These are phyloP conservation scores for Aspergillus calidoustus DNA, from an alignment of 2,329 filamentous ascomycete genomes.

Conservation along the genomic window DNA sequence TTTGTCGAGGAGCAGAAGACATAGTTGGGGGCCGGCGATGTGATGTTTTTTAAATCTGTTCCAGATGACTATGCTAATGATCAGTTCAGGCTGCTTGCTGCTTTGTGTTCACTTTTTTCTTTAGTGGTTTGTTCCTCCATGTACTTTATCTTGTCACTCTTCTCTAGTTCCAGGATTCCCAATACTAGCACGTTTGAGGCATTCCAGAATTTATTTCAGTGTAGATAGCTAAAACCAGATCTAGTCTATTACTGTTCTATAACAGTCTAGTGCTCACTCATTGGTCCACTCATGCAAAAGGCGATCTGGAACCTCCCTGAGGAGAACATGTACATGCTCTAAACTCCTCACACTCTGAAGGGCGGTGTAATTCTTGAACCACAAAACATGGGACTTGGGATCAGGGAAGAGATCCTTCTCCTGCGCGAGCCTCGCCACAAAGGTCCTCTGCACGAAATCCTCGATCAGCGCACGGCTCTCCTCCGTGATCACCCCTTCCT, in stretches of 20 bases:
- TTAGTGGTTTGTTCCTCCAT: slow-evolving; percentile 6
- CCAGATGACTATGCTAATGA: slow-evolving; percentile 21
- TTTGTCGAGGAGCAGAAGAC: slow-evolving; percentile 87
- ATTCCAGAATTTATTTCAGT: not conserved
- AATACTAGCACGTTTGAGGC: slow-evolving; percentile 20
- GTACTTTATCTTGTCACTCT: slow-evolving; percentile 12
- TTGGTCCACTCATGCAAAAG: slow-evolving; percentile 51
- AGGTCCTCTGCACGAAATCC: slow-evolving; percentile 54
- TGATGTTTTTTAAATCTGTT: slow-evolving; percentile 4
- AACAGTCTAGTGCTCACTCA: slow-evolving; percentile 30
- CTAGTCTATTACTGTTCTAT: not conserved
- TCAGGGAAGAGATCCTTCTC: slow-evolving; percentile 38
- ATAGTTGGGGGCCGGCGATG: slow-evolving; percentile 22
- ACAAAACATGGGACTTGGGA: slow-evolving; percentile 56
- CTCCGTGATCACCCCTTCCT: slow-evolving; percentile 56
- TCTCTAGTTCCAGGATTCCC: slow-evolving; percentile 25
- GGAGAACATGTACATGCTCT: slow-evolving; percentile 62
- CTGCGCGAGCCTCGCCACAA: slow-evolving; percentile 49
- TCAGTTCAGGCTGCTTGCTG: slow-evolving; percentile 11
- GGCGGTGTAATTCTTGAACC: slow-evolving; percentile 69
- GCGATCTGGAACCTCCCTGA: slow-evolving; percentile 53
- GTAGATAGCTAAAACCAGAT: not conserved
- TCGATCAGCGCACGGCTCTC: slow-evolving; percentile 55
- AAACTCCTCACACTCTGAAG: slow-evolving; percentile 64
- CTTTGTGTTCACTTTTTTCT: slow-evolving; percentile 11